Conservation (phyloP, 1,284 basidiomycete genomes). For the Pyrrhoderma noxium region DNA sequence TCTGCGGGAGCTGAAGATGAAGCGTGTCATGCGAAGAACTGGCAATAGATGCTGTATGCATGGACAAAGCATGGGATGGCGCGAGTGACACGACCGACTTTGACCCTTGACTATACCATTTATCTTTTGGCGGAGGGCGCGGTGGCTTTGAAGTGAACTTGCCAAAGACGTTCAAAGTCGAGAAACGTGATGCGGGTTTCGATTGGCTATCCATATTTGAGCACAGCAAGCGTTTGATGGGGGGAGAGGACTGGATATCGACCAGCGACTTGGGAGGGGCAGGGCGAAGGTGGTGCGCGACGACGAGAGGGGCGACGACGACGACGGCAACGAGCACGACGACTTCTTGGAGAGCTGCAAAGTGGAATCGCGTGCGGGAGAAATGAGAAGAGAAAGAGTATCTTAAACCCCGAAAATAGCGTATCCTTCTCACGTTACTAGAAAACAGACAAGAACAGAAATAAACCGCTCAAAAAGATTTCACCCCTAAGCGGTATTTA, state of each 20-base stretch:
- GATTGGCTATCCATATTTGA: conserved; percentile 16
- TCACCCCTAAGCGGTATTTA: neutral
- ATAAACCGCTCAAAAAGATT: neutral
- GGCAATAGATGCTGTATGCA: conserved; percentile 33
- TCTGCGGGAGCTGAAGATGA: conserved; percentile 6
- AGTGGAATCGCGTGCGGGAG: neutral
- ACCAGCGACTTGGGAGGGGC: too few relatives aligned
- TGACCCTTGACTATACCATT: conserved; percentile 31
- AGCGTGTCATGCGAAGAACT: conserved; percentile 15
- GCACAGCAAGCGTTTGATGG: neutral
- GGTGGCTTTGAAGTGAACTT: conserved; percentile 36
- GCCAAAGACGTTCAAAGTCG: conserved; percentile 51
- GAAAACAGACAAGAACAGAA: neutral
- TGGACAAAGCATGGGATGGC: conserved; percentile 29
- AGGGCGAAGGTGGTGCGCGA: conserved; percentile 2
- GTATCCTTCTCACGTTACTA: neutral
- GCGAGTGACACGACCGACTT: conserved; percentile 18
- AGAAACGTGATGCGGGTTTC: conserved; percentile 45
- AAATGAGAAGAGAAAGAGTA: neutral
- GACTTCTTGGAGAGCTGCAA: neutral
- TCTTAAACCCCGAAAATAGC: neutral
- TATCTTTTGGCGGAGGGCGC: conserved; percentile 57
- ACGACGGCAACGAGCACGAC: conserved; percentile 9
- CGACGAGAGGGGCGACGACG: conserved; percentile 4
- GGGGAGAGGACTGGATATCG: conserved; percentile 11